Percentiles rank a stretch among this genome's conserved stretches.
Evolutionary conservation across 2,329 filamentous ascomycete genomes (phyloP).

Genomic region (Metarhizium anisopliae): DNA sequence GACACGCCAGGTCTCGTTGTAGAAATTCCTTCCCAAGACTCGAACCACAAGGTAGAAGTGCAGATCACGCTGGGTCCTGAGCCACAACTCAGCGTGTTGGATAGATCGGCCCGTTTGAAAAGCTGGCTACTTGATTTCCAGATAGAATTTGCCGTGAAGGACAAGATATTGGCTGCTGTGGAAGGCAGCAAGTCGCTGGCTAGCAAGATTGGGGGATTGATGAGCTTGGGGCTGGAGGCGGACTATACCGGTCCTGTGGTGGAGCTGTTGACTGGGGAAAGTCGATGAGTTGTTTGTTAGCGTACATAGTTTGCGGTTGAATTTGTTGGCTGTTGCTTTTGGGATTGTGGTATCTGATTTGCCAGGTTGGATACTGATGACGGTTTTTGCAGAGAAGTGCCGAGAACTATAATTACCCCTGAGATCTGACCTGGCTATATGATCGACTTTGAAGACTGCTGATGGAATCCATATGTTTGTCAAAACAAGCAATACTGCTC

Average conservation of each 20-base stretch:
- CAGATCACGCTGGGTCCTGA: slow-evolving; percentile 1
- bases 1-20: slow-evolving; percentile 1
- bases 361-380: neutral
- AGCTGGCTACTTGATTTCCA: slow-evolving; percentile 1
- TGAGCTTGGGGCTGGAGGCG: slow-evolving; percentile 3
- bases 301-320: neutral
- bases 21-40: neutral
- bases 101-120: neutral
- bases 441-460: no score
- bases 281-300: neutral
- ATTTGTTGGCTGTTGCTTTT: neutral
- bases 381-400: no score
- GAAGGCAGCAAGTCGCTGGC: neutral
- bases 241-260: slow-evolving; percentile 2
- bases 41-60: neutral
- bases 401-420: no score
- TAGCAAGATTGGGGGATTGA: slow-evolving; percentile 1
- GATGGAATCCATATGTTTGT: no score
- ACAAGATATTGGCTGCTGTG: slow-evolving; percentile 1
- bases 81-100: neutral
- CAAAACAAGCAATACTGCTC: no score
- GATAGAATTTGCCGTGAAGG: slow-evolving; percentile 2
- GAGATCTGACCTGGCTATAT: neutral
- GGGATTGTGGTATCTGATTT: neutral
- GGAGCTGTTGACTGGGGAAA: slow-evolving; percentile 3